These are phyloP conservation scores for Hansenula lynferdii DNA, from an alignment of 1,139 yeast species.

Conservation along the genomic window DNA sequence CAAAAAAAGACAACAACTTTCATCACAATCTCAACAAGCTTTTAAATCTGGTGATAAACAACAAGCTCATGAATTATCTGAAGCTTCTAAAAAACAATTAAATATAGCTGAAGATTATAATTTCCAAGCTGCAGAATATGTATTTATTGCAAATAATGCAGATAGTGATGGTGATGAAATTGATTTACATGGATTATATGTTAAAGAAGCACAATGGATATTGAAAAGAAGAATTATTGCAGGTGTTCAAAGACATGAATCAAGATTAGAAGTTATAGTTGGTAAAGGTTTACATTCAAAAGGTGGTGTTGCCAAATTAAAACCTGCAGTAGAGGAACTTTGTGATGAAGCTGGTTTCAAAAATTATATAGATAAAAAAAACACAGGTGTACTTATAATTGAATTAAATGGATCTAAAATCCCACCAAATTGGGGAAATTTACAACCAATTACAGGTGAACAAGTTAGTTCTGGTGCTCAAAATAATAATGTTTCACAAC, in stretches of 20 bases:
- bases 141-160: conserved; percentile 80
- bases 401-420: conserved; percentile 48
- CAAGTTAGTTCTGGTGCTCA: conserved; percentile 14
- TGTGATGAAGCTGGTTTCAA: conserved; percentile 61
- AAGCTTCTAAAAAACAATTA: conserved; percentile 56
- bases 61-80: conserved; percentile 69
- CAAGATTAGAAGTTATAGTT: conserved; percentile 64
- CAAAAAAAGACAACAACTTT: conserved; percentile 48
- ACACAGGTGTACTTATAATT: conserved; percentile 76
- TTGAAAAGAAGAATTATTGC: conserved; percentile 70
- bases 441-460: conserved; percentile 20
- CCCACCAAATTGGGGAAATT: conserved; percentile 46
- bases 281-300: conserved; percentile 92
- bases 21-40: conserved; percentile 72
- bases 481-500: conserved; percentile 6
- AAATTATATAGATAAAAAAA: conserved; percentile 60
- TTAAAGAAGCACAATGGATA: conserved; percentile 80
- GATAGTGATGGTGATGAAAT: conserved; percentile 84
- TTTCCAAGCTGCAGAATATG: conserved; percentile 84
- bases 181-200: conserved; percentile 88
- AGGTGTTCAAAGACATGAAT: conserved; percentile 56
- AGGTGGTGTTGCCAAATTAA: conserved; percentile 78
- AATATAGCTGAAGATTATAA: conserved; percentile 65
- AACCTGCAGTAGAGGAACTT: conserved; percentile 81
- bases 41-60: conserved; percentile 68